phyloP scores from a whole-genome alignment of 306 rosid genomes.

The Cajanus cajan region DNA sequence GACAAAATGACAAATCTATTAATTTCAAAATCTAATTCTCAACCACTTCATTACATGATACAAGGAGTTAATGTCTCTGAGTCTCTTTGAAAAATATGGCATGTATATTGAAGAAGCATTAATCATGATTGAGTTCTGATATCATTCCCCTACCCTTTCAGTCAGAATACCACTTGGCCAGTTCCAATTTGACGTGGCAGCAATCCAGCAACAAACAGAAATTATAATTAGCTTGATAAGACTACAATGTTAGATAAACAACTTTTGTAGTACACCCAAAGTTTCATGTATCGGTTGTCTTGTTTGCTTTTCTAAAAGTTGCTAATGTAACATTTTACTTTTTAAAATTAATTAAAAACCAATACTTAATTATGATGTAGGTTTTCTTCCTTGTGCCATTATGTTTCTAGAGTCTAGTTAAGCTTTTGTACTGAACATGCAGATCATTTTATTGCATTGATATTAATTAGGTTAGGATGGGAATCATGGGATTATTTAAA shows the following conservation, averaged over 20 bases:
- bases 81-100: neutral
- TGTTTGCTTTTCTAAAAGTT: neutral
- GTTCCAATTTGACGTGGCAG: neutral
- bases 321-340: neutral
- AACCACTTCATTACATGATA: neutral
- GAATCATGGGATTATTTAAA: neutral
- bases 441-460: neutral
- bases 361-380: neutral
- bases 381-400: neutral
- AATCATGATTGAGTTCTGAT: neutral
- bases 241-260: neutral
- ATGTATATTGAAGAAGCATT: neutral
- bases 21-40: constrained; percentile 1
- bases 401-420: neutral
- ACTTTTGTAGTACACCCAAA: neutral
- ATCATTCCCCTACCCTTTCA: neutral
- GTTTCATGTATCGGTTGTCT: neutral
- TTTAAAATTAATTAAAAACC: neutral
- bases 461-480: too few relatives aligned
- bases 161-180: neutral
- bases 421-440: neutral
- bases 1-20: neutral
- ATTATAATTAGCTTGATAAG: neutral
- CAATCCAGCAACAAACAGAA: neutral
- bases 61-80: neutral